These are phyloP conservation scores for Danielozyma ontarioensis DNA, from an alignment of 805 yeast genomes.

Conservation along the genomic window DNA sequence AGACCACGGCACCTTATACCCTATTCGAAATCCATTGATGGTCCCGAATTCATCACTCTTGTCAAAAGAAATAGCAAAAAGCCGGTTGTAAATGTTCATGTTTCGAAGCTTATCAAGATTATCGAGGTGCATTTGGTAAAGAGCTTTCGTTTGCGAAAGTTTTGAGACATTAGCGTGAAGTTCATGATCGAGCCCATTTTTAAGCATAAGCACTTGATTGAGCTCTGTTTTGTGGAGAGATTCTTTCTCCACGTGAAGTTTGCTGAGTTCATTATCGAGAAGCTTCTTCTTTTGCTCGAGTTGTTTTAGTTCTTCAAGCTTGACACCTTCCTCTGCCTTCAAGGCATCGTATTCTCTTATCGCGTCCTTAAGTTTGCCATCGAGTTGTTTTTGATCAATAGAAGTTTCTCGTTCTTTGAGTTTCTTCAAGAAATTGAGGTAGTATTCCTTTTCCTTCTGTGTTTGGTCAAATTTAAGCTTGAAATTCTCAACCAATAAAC, in stretches of 20 bases:
- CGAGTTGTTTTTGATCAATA: constrained; percentile 5
- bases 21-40: constrained; percentile 81
- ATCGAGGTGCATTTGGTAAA: constrained; percentile 55
- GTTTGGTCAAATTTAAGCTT: constrained; percentile 67
- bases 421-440: constrained; percentile 65
- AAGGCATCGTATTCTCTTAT: constrained; percentile 39
- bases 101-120: constrained; percentile 68
- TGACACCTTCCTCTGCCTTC: constrained; percentile 30
- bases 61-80: constrained; percentile 78
- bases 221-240: constrained; percentile 39
- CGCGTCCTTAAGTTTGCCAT: constrained; percentile 5
- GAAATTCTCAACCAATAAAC: constrained; percentile 55
- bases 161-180: constrained; percentile 47
- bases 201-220: constrained; percentile 38
- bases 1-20: constrained; percentile 76
- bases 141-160: constrained; percentile 57
- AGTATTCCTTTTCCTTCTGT: constrained; percentile 73
- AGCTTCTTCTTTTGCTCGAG: constrained; percentile 40
- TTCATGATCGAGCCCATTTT: constrained; percentile 55
- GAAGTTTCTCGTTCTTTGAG: constrained; percentile 37
- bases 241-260: constrained; percentile 35
- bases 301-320: constrained; percentile 24
- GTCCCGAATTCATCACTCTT: constrained; percentile 69
- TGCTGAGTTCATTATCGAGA: constrained; percentile 45
- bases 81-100: constrained; percentile 77